Base-by-base conservation (phyloP, 768 basidiomycete species). In the Termitomyces sp. region DNA sequence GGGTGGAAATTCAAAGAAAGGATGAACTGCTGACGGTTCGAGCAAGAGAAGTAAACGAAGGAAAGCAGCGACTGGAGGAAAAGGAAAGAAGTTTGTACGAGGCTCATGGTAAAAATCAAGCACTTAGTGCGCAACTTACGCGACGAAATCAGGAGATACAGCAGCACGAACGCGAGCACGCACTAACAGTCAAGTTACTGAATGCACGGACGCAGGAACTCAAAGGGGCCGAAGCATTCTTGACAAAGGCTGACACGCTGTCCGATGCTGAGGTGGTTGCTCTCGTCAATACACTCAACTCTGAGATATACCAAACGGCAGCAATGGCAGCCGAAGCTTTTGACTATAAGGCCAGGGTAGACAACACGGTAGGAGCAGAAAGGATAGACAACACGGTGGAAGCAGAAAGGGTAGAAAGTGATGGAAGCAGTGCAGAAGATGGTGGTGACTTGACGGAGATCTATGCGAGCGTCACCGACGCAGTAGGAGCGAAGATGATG, bases 221-320 rank as follows among this genome's bases (percentile, higher is more conserved):
- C 19, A 71, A 72, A 31, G 76, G 73, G 6, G 75, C 74, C 9
- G 78, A 79, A 62, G 71, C 67, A 45, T 80, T 73, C 68, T 67
- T 78, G 46, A 70, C 71, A 1, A 76, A 71, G 17, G 73, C 72
- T 0, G 79, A 82, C 56, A 42, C 66, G 0, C 67, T 74, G 46
- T 75, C 81, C 3, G 74, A 72, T 3, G 69, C 71, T 19, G 79
- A 83, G 33, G 73, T 82, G 14, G 67, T 75, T 30, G 63, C 57
- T 2, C 72, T 77, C 60, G 66, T 83, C 14, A 71, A 75, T 47
- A 67, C 68, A 15, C 64, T 84, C n/a, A 78, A 82, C 50, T 65
- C 75, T 7, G 75, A 75, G 56, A 77, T 81, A 31, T 72, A 73
- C 33, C 79, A 83, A 61, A 73, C 73, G 15, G 76, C 80, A 2